Percentiles rank a stretch among this genome's conserved stretches.
These are phyloP conservation scores for Psidium friedrichsthalianum DNA, from an alignment of 345 rosid genomes.

Conservation along the genomic window DNA sequence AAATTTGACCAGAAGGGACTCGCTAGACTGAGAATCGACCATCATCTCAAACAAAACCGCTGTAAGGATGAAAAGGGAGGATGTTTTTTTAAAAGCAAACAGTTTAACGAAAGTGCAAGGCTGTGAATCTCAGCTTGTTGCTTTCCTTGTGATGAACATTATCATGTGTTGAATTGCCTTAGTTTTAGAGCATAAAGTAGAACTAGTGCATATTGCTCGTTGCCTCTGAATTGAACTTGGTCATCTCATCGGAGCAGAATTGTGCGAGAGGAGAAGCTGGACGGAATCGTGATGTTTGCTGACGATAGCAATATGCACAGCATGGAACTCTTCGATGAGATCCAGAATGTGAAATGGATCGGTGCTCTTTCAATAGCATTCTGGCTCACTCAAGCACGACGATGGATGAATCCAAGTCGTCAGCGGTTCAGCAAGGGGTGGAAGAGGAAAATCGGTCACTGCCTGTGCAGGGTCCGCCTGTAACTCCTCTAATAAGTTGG, in stretches of 20 bases:
- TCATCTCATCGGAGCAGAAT: slow-evolving; percentile 37
- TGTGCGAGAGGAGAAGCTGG: slow-evolving; percentile 78
- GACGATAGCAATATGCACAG: slow-evolving; percentile 98
- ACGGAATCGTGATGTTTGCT: slow-evolving; percentile 85
- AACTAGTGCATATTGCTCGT: background rate
- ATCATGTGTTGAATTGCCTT: background rate
- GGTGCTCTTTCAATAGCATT: slow-evolving; percentile 79
- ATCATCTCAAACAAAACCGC: background rate
- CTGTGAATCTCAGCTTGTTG: background rate
- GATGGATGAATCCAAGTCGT: slow-evolving; percentile 29
- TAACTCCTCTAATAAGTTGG: slow-evolving; percentile 50
- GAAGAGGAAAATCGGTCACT: slow-evolving; percentile 28
- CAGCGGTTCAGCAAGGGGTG: slow-evolving; percentile 13
- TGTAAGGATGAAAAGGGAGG: background rate
- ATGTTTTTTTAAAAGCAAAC: background rate
- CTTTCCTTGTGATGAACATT: background rate
- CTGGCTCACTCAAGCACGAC: slow-evolving; percentile 45
- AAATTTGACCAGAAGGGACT: background rate
- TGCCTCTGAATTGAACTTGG: slow-evolving; percentile 1
- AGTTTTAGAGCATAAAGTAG: background rate
- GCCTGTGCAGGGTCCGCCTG: slow-evolving; percentile 97
- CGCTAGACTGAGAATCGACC: background rate
- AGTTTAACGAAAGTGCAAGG: background rate
- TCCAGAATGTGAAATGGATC: slow-evolving; percentile 87
- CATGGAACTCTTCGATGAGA: slow-evolving; percentile 90